phyloP scores from a whole-genome alignment of 345 rosid genomes.

The Gynandropsis gynandra region DNA sequence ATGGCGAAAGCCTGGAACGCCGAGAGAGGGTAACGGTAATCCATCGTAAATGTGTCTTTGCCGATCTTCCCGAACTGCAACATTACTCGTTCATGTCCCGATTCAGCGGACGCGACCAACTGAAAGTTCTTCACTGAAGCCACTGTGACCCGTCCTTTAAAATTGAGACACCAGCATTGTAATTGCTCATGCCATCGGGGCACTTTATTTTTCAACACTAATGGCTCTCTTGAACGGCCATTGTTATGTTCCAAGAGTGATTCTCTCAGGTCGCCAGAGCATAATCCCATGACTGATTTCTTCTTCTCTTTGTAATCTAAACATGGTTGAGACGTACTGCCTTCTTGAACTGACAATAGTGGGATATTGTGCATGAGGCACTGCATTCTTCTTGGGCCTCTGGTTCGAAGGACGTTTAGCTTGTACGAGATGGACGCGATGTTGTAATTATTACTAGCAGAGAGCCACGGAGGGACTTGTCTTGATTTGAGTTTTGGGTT shows the following conservation, averaged over 20 bases:
- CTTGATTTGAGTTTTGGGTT: constrained; percentile 31
- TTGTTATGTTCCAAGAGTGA: constrained; percentile 5
- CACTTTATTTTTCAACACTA: constrained; percentile 73
- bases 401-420: constrained; percentile 72
- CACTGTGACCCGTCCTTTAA: constrained; percentile 83
- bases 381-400: constrained; percentile 93
- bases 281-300: constrained; percentile 32
- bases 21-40: constrained; percentile 83
- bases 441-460: constrained; percentile 33
- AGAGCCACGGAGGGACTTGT: constrained; percentile 39
- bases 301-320: constrained; percentile 34
- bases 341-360: constrained; percentile 55
- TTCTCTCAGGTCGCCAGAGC: constrained; percentile 32
- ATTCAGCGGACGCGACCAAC: constrained; percentile 61
- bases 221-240: constrained; percentile 26
- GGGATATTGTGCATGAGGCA: constrained; percentile 66
- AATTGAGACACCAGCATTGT: constrained; percentile 92
- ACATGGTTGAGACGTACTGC: constrained; percentile 27
- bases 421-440: constrained; percentile 58
- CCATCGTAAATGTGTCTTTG: constrained; percentile 92
- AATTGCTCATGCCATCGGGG: constrained; percentile 98
- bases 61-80: constrained; percentile 94
- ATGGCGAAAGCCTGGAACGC: constrained; percentile 96
- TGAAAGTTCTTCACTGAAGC: constrained; percentile 96
- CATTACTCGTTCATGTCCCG: constrained; percentile 50